A percentile compares a stretch with the other conserved stretches of the same genome.
Evolutionary conservation across 2,329 filamentous ascomycete species (phyloP).

Genomic region (Botryotinia calthae): DNA sequence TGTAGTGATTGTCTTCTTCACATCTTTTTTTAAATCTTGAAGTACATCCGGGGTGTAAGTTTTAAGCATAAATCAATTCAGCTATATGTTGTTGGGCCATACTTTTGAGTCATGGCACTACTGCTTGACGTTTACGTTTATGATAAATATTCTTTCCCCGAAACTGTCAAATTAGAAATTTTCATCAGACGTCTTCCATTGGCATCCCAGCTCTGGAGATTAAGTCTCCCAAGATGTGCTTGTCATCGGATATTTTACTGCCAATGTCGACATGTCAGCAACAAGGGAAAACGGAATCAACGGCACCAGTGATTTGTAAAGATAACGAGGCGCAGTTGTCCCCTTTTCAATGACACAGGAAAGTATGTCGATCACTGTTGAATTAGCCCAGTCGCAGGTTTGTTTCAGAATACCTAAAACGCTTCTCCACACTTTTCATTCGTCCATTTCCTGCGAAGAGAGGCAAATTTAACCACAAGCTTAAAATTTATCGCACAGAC

Average conservation of each 20-base stretch:
- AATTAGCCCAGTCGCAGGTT: neutral
- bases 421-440: neutral
- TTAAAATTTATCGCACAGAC: neutral
- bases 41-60: neutral
- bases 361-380: too few relatives aligned
- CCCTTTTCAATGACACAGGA: neutral
- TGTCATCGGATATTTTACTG: neutral
- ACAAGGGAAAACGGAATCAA: neutral
- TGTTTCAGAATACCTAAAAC: neutral
- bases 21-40: neutral
- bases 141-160: neutral
- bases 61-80: neutral
- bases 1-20: neutral
- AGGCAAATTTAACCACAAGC: neutral
- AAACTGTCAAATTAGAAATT: too few relatives aligned
- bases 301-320: neutral
- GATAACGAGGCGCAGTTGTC: neutral
- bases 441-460: neutral
- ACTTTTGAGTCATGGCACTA: neutral
- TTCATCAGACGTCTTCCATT: too few relatives aligned
- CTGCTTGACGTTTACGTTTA: neutral
- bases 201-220: neutral
- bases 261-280: neutral
- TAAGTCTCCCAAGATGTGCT: neutral
- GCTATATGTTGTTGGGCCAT: too few relatives aligned